Evolutionary conservation across 2,329 filamentous ascomycete species (phyloP), one percentile per base, ranked within the genome.

Genomic region (Cladophialophora bantiana): DNA sequence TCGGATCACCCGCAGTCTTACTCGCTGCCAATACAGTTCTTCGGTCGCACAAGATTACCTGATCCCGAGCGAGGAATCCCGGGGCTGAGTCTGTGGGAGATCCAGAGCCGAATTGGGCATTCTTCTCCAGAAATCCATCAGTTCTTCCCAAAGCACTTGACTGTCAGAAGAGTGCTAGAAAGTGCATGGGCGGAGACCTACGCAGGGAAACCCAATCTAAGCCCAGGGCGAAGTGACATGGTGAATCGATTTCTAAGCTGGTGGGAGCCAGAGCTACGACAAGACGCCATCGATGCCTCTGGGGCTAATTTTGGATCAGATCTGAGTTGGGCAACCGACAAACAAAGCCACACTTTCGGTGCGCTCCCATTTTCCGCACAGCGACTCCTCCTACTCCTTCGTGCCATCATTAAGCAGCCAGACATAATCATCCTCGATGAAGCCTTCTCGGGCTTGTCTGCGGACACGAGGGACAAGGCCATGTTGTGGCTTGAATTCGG

Each of bases 1-100:
- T 98, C 94, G 0, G 95, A 99, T 75, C 95, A 99, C 74, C 95
- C 95, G 0, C 94, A 98, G 78, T 89, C 94, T 0, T 99, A 98
- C 77, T 92, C 92, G 0, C 86, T 94, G 31, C 94, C 94, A 0
- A 90, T 99, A 68, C 90, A 87, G 72, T 84, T 97, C 13, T 98
- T 99, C 76, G 93, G 93, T 0, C 88, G 88, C 26, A 90, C 90
- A 62, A 88, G 95, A 20, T 83, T 97, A 0, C 93, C 94, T 0
- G 87, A 90, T 63, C 85, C 86, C 0, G 31, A 31, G 40, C 42
- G 40, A 13, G 91, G 90, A 0, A 77, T 86, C 62, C 85, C 86
- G 0, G 93, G 92, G 0, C 88, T 98, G 38, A 96, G 92, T 0
- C 90, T 97, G 66, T 98, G 96, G 83, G 94, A 98, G 69, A 88